These are phyloP conservation scores for Globisporangium cystogenes DNA, from an alignment of 352 stramenopile species.

Conservation along the genomic window DNA sequence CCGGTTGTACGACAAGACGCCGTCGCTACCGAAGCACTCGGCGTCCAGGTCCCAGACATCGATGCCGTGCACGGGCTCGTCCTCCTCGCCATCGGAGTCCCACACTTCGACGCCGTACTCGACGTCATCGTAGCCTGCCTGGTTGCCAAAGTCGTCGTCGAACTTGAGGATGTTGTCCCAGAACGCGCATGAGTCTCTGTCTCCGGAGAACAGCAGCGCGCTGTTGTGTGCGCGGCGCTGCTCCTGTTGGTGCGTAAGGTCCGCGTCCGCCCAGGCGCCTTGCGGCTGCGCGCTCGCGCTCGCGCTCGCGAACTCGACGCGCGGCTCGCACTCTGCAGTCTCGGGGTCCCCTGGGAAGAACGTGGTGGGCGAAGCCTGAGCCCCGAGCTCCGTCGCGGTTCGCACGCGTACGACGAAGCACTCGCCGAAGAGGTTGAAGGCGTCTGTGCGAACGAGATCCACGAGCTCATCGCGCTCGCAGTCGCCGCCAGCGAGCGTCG, in stretches of 20 bases:
- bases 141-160: background rate
- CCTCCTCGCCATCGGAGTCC: constrained; percentile 2
- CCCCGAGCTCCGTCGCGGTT: background rate
- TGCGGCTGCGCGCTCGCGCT: background rate
- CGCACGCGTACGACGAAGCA: constrained; percentile 15
- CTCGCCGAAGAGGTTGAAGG: constrained; percentile 15
- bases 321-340: background rate
- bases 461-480: constrained; percentile 3
- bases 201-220: constrained; percentile 6
- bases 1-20: background rate
- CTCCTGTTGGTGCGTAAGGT: background rate
- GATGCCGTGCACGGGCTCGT: background rate
- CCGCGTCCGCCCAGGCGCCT: background rate
- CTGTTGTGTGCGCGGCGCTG: background rate
- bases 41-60: background rate
- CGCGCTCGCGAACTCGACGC: background rate
- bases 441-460: constrained; percentile 12
- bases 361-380: background rate
- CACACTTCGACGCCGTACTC: constrained; percentile 8
- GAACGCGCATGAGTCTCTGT: constrained; percentile 10
- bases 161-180: constrained; percentile 12
- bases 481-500: background rate
- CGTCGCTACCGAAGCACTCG: background rate
- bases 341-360: background rate
- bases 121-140: background rate